Base-by-base conservation (phyloP, 2,329 filamentous ascomycete species). In the Penicillium hesseltinei region DNA sequence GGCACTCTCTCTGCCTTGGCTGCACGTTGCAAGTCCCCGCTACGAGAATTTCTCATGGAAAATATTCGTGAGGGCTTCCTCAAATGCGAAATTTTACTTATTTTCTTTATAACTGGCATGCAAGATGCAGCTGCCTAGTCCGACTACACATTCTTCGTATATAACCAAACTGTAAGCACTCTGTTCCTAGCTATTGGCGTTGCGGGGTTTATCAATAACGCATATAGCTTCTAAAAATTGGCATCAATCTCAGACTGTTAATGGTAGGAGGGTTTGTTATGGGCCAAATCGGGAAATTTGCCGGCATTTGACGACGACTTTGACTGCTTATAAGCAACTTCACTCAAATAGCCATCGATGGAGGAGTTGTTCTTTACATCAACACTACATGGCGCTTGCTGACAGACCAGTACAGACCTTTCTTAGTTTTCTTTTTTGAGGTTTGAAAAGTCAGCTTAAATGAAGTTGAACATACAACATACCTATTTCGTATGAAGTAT, bases 151-250 rank as follows among this genome's bases (percentile, higher is more conserved):
- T 85, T 82, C 67, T 86, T 87, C 69, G 82, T 82, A 15, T 86
- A 83, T 31, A 87, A 87, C 69, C 84, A 88, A 66, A 88, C 85
- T 0, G 85, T 85, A 57, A 88, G 87, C 72, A 86, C 84, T 2
- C 80, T 87, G 48, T 82, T 88, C 64, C 76, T 87, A 9, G 83
- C 82, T 31, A 75, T 85, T 55, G 72, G 82, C 36, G 64, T 81
- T 31, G 80, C 82, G 9, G 67, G 10, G 67, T 70, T 81, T 57
- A 73, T 80, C 61, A 75, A 77, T 44, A 73, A 79, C 21, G 73
- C 78, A 66, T 84, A 85, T 69, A 73, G 78, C 63, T 78, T 80
- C 13, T 64, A 77, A 46, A 85, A 86, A 83, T 86, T 42, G 83
- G 77, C 40, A 72, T 80, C 13, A 81, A 81, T 17, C 78, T 87